Evolutionary conservation across 176 grass and related monocot genomes (phyloP).

Genomic region (Cenchrus purpureus): DNA sequence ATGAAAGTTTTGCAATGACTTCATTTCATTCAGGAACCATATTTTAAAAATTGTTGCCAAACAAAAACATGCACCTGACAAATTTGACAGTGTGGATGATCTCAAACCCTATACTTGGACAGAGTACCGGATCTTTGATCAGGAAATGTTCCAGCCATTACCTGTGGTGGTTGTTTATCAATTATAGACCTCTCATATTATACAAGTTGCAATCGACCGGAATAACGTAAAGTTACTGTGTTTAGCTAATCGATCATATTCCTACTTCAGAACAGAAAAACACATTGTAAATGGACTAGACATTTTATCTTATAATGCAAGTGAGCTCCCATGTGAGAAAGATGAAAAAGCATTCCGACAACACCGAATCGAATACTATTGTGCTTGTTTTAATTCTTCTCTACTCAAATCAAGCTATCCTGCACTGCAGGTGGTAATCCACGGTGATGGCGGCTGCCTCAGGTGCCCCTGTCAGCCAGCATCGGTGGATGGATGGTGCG

Average conservation of each 20-base stretch:
- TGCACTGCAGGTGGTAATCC: too few relatives aligned
- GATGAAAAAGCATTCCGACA: too few relatives aligned
- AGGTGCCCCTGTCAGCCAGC: too few relatives aligned
- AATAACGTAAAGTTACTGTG: background rate
- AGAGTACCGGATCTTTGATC: background rate
- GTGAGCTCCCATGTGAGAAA: background rate
- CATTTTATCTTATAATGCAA: background rate
- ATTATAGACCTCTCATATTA: background rate
- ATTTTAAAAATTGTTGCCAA: background rate
- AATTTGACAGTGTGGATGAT: constrained; percentile 19
- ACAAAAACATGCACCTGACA: background rate
- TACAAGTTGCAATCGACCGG: background rate
- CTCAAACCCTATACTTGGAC: too few relatives aligned
- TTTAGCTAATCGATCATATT: background rate
- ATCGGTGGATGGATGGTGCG: too few relatives aligned
- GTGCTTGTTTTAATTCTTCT: too few relatives aligned
- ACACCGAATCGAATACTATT: too few relatives aligned
- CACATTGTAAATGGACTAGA: background rate
- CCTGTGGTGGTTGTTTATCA: constrained; percentile 1
- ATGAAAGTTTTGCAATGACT: background rate
- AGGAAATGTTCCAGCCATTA: constrained; percentile 22
- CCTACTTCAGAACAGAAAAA: background rate
- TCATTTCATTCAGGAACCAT: background rate
- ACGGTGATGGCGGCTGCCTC: too few relatives aligned
- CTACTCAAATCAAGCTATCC: too few relatives aligned